A percentile compares a stretch with the other conserved stretches of the same genome.
These are phyloP conservation scores for Hypoxylon sp. DNA, from an alignment of 2,329 filamentous ascomycete species.

Conservation along the genomic window DNA sequence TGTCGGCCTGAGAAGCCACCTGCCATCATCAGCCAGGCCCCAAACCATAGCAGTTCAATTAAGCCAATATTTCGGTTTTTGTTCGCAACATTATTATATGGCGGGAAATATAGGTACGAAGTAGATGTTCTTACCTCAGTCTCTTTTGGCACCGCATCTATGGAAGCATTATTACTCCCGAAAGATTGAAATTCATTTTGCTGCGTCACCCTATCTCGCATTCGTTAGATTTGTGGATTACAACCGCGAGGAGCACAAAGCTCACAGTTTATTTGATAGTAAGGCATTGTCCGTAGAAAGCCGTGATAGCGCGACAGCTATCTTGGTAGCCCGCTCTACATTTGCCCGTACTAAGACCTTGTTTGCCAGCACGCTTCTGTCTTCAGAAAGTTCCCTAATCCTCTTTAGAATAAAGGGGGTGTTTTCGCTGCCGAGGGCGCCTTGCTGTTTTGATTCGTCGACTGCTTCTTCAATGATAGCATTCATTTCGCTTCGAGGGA, in stretches of 20 bases:
- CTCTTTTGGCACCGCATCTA: slow-evolving; percentile 29
- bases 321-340: slow-evolving; percentile 68
- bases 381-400: slow-evolving; percentile 83
- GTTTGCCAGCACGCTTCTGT: slow-evolving; percentile 81
- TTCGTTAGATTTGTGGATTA: slow-evolving; percentile 42
- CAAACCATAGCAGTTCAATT: not conserved
- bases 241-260: slow-evolving; percentile 42
- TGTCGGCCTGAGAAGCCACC: slow-evolving; percentile 63
- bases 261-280: slow-evolving; percentile 52
- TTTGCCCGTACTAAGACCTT: slow-evolving; percentile 71
- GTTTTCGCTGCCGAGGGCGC: slow-evolving; percentile 80
- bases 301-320: slow-evolving; percentile 68
- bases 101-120: slow-evolving; percentile 4
- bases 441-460: slow-evolving; percentile 73
- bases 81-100: slow-evolving; percentile 3
- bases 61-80: not conserved
- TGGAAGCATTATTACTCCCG: slow-evolving; percentile 31
- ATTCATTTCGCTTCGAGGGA: slow-evolving; percentile 80
- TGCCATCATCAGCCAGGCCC: slow-evolving; percentile 42
- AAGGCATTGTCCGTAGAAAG: slow-evolving; percentile 56
- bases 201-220: slow-evolving; percentile 45
- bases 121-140: slow-evolving; percentile 46
- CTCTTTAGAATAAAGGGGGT: slow-evolving; percentile 87
- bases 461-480: slow-evolving; percentile 78
- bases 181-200: slow-evolving; percentile 27